phyloP scores from a whole-genome alignment of 148 eudicot genomes.

The Rhododendron vialii region DNA sequence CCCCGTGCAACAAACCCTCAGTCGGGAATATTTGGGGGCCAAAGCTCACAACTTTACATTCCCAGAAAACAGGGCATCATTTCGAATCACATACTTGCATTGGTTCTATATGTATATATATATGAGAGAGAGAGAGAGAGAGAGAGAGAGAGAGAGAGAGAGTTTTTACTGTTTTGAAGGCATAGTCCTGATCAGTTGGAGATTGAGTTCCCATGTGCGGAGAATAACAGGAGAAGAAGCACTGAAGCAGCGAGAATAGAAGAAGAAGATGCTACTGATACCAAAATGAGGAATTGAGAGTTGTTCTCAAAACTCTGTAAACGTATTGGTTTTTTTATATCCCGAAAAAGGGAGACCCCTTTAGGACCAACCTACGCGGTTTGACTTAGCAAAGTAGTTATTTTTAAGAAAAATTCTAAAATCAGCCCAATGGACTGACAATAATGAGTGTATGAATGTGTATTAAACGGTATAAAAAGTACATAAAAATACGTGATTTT shows the following conservation, averaged over 20 bases:
- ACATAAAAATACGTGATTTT: too few relatives aligned
- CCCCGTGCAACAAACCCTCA: too few relatives aligned
- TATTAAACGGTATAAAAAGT: too few relatives aligned
- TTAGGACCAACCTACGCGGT: not conserved
- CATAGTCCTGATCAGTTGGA: conserved; percentile 6
- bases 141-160: conserved; percentile 8
- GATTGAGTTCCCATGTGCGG: conserved; percentile 6
- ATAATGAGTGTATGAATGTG: too few relatives aligned
- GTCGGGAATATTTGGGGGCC: not conserved
- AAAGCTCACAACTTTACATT: not conserved
- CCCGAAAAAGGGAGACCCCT: not conserved
- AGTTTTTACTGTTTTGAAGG: not conserved
- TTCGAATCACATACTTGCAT: not conserved
- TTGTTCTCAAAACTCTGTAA: not conserved
- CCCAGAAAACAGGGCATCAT: not conserved
- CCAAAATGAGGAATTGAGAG: not conserved
- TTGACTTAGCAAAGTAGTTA: not conserved
- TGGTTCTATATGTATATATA: not conserved
- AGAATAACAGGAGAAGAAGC: not conserved
- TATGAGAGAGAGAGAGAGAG: not conserved
- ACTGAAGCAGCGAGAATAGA: not conserved
- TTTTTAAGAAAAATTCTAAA: too few relatives aligned
- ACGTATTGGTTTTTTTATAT: not conserved
- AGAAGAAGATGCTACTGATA: not conserved
- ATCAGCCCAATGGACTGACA: too few relatives aligned